phyloP scores from a whole-genome alignment of 164 flowering plant genomes.

The Stephania cephalantha region DNA sequence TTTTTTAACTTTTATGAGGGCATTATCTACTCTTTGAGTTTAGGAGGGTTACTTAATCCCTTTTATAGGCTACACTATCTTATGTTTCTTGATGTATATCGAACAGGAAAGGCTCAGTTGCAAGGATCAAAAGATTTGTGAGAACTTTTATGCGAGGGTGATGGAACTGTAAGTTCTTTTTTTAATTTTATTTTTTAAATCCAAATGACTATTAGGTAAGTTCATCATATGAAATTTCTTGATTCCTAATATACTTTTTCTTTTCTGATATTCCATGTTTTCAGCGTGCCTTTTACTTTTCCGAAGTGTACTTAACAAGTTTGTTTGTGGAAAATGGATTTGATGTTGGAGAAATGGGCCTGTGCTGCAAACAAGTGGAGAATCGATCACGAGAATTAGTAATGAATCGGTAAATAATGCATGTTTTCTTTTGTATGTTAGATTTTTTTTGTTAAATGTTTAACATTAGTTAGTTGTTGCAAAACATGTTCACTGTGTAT shows the following conservation, averaged over 20 bases:
- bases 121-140: constrained; percentile 91
- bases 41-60: background rate
- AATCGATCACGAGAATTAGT: constrained; percentile 78
- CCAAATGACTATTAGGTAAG: background rate
- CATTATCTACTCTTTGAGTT: background rate
- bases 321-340: constrained; percentile 73
- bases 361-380: constrained; percentile 93
- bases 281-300: constrained; percentile 96
- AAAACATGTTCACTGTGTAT: background rate
- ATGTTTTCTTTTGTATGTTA: background rate
- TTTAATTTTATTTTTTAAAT: background rate
- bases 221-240: background rate
- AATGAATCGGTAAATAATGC: constrained; percentile 66
- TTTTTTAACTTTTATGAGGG: background rate
- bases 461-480: background rate
- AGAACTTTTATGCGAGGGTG: constrained; percentile 97
- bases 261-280: constrained; percentile 4
- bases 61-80: constrained; percentile 6
- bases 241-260: background rate
- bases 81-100: constrained; percentile 1
- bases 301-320: constrained; percentile 63
- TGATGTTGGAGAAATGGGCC: constrained; percentile 46
- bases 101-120: constrained; percentile 66
- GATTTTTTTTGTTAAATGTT: background rate
- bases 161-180: constrained; percentile 84